Evolutionary conservation across 805 yeast species (phyloP), one percentile per base, ranked within the genome.

Genomic region (Yarrowia keelungensis): DNA sequence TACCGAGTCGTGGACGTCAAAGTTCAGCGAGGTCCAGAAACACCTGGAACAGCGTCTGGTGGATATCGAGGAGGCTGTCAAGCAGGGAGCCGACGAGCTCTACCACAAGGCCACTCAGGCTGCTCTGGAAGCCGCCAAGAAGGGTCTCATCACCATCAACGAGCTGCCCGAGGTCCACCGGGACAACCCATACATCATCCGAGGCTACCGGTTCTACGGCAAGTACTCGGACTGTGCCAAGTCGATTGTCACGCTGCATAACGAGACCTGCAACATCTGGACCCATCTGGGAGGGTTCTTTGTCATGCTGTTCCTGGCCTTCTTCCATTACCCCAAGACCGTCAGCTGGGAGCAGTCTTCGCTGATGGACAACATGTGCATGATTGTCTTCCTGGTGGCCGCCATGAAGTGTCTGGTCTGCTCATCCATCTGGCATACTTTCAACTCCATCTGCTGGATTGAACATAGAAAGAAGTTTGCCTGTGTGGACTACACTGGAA

Each of bases 401-500:
- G 89, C 95, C 15, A 75, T 90, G 71, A 86, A 87, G 72, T 95
- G 98, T 77, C 81, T 94, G 69, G 69, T 86, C 8, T 89, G 94
- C 53, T 92, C 97, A 0, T 86, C 88, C 2, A 79, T 89, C 50
- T 94, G 98, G 98, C 99, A 94, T 78, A 90, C 98, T 3, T 93
- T 92, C 78, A 86, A 89, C 70, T 88, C 92, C 71, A 90, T 92
- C 71, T 86, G 94, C 16, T 83, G 84, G 64, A 77, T 89, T 54
- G 74, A 81, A 22, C 76, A 87, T 71, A 84, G 97, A 76, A 83
- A 87, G 72, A 85, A 86, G 67, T 91, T 90, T 79, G 97, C 97
- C 0, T 95, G 99, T 77, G 87, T 93, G 51, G 99, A 94, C 80
- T 94, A 94, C 78, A 89, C 97, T 8, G 99, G 99, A 2, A 94